phyloP scores from a whole-genome alignment of 2,329 filamentous ascomycete genomes.

The Cadophora malorum region DNA sequence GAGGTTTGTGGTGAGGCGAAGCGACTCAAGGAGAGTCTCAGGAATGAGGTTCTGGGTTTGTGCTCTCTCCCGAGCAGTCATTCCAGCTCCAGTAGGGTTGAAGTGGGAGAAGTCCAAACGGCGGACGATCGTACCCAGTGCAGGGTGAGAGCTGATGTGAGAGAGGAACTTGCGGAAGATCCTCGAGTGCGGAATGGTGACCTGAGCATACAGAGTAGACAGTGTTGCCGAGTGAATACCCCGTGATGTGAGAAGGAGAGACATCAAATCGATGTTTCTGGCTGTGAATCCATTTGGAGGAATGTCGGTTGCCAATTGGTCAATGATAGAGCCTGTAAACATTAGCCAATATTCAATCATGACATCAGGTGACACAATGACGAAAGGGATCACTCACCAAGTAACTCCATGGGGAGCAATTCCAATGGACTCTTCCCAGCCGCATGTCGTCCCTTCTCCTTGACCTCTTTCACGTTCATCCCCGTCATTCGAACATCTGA shows the following conservation, averaged over 20 bases:
- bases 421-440: constrained; percentile 49
- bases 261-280: constrained; percentile 79
- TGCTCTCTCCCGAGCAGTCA: constrained; percentile 75
- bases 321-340: constrained; percentile 71
- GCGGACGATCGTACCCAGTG: constrained; percentile 76
- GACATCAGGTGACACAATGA: constrained; percentile 9
- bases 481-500: constrained; percentile 2
- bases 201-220: constrained; percentile 76
- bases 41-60: constrained; percentile 79
- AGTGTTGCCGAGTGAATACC: constrained; percentile 75
- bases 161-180: constrained; percentile 83
- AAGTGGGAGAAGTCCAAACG: constrained; percentile 87
- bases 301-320: constrained; percentile 74
- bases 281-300: constrained; percentile 77
- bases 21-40: constrained; percentile 72
- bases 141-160: constrained; percentile 69
- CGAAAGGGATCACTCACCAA: constrained; percentile 60
- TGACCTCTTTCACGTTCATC: neutral
- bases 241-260: constrained; percentile 77
- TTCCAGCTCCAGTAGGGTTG: constrained; percentile 78
- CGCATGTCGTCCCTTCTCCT: constrained; percentile 41
- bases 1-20: constrained; percentile 74
- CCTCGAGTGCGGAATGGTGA: constrained; percentile 82
- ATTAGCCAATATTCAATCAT: constrained; percentile 27
- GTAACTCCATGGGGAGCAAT: constrained; percentile 70